Conservation (phyloP, 768 basidiomycete species). For the Boletus reticuloceps region DNA sequence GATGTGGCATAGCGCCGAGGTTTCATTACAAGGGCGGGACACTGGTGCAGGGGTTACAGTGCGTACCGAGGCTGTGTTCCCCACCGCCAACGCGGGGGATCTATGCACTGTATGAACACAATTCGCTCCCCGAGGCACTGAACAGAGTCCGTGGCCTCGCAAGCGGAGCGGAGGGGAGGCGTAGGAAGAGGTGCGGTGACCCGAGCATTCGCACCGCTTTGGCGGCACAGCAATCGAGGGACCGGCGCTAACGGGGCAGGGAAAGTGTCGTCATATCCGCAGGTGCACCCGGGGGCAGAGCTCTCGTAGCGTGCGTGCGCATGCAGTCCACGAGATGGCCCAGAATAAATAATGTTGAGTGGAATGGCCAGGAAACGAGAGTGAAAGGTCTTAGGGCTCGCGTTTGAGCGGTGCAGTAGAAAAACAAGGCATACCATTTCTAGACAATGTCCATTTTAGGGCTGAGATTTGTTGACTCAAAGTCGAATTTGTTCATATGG, state of each 20-base stretch:
- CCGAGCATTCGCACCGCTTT: constrained; percentile 22
- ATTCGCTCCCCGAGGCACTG: constrained; percentile 1
- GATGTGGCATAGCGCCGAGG: constrained; percentile 2
- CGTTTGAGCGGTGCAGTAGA: constrained; percentile 5
- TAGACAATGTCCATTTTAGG: constrained; percentile 10
- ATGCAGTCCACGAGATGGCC: background rate
- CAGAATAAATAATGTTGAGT: background rate
- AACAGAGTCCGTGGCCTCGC: background rate
- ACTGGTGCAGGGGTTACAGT: constrained; percentile 1
- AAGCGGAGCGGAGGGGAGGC: constrained; percentile 10
- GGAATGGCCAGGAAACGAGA: background rate
- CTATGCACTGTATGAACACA: background rate
- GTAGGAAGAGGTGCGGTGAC: constrained; percentile 14
- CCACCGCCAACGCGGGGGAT: constrained; percentile 14
- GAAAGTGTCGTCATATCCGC: background rate
- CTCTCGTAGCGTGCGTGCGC: background rate
- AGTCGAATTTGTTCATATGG: constrained; percentile 10
- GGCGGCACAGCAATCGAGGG: constrained; percentile 19
- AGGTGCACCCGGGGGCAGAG: background rate
- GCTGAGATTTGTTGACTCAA: background rate
- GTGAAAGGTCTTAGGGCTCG: background rate
- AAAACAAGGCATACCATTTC: constrained; percentile 24
- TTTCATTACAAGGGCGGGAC: background rate
- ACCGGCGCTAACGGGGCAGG: background rate
- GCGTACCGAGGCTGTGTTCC: constrained; percentile 20